Percentiles rank a stretch among this genome's conserved stretches.
phyloP scores from a whole-genome alignment of 2,329 filamentous ascomycete genomes.

The Aspergillus texensis region DNA sequence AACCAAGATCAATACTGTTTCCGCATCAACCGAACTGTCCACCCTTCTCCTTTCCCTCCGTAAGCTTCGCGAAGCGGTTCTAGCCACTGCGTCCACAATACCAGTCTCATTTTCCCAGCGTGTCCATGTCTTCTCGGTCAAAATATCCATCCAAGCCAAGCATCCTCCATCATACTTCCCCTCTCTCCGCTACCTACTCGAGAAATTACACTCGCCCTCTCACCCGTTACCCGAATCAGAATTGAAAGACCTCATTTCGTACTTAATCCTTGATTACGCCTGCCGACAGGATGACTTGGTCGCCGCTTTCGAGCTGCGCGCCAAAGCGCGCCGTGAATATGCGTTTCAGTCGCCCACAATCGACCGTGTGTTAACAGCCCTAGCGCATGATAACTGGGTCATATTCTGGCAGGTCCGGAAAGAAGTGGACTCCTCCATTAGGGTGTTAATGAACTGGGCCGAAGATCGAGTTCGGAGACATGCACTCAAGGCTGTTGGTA shows the following conservation, averaged over 20 bases:
- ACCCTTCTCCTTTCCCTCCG: slow-evolving; percentile 81
- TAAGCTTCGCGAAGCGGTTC: slow-evolving; percentile 87
- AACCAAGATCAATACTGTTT: slow-evolving; percentile 24
- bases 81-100: slow-evolving; percentile 69
- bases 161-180: slow-evolving; percentile 90
- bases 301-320: slow-evolving; percentile 70
- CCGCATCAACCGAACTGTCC: slow-evolving; percentile 66
- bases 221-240: slow-evolving; percentile 72
- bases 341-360: slow-evolving; percentile 68
- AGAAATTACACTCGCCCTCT: slow-evolving; percentile 64
- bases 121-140: slow-evolving; percentile 88
- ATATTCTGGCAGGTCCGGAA: slow-evolving; percentile 72
- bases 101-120: slow-evolving; percentile 81
- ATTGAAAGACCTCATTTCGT: slow-evolving; percentile 75
- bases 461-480: slow-evolving; percentile 73
- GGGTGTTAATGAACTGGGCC: slow-evolving; percentile 78
- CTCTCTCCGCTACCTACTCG: slow-evolving; percentile 77
- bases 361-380: slow-evolving; percentile 66
- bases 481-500: slow-evolving; percentile 82
- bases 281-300: slow-evolving; percentile 77
- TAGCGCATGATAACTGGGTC: slow-evolving; percentile 82
- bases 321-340: slow-evolving; percentile 53
- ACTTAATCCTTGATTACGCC: slow-evolving; percentile 83
- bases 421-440: slow-evolving; percentile 77
- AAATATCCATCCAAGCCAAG: slow-evolving; percentile 76